Evolutionary conservation across 2,329 filamentous ascomycete species (phyloP), one percentile per base, ranked within the genome.

Genomic region (Clonostachys solani): DNA sequence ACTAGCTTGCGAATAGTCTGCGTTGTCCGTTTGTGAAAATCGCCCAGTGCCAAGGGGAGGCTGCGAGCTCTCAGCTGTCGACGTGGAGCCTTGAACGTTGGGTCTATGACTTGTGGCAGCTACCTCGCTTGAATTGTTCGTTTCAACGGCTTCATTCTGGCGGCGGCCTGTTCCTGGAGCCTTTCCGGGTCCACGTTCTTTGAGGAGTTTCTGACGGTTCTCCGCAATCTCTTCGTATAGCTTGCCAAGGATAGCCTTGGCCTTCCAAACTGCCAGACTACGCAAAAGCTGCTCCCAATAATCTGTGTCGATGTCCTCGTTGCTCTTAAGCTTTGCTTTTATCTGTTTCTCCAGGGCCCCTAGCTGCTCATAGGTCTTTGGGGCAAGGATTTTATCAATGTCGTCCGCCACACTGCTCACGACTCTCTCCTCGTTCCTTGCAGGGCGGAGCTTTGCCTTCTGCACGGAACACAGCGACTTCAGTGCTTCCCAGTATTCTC

Each of bases 261-360:
- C 90, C 70, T 97, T 97, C 84, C 89, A 96, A 2, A 96, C 83
- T 7, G 87, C 75, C 52, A 99, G 72, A 61, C 86, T 95, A 54
- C 85, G 84, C 51, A 99, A 74, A 15, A 99, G 75, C 62, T 96
- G 89, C 62, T 95, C 90, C 94, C 94, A 99, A 65, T 97, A 99
- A 67, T 99, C 94, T 3, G 88, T 90, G 65, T 99, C 94, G 54
- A 99, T 92, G 37, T 89, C 85, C 60, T 96, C 92, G 61, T 96
- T 86, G 8, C 90, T 95, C 45, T 84, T 78, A 43, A 99, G 73
- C 71, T 99, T 99, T 15, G 77, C 74, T 62, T 83, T 84, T 64
- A 99, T 94, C 69, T 97, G 92, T 53, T 76, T 81, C 67, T 99
- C 92, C 43, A 99, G 74, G 16, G 80, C 80, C 61, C 92, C 86